These are phyloP conservation scores for Naganishia vishniacii DNA, from an alignment of 768 basidiomycete species.

Conservation along the genomic window DNA sequence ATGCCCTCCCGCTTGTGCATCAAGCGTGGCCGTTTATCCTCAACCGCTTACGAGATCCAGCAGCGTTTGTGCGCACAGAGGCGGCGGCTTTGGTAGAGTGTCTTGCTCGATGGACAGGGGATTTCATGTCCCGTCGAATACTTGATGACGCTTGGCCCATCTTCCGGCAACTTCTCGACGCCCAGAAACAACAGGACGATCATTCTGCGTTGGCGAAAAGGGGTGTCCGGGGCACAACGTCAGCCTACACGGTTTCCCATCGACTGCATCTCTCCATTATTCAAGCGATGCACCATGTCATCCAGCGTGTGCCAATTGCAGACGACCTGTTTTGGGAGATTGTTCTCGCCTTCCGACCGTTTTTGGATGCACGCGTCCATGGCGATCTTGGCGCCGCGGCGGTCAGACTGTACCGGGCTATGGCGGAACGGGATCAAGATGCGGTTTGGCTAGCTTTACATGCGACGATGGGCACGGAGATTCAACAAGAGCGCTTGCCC, in stretches of 20 bases:
- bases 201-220: slow-evolving; percentile 63
- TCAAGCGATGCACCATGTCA: slow-evolving; percentile 64
- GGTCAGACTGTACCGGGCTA: slow-evolving; percentile 59
- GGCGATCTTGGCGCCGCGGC: slow-evolving; percentile 69
- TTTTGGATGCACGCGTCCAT: slow-evolving; percentile 63
- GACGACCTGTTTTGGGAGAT: slow-evolving; percentile 77
- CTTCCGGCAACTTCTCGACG: slow-evolving; percentile 60
- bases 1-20: slow-evolving; percentile 77
- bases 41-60: slow-evolving; percentile 60
- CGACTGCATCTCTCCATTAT: slow-evolving; percentile 72
- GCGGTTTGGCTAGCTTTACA: slow-evolving; percentile 73
- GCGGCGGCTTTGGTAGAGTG: slow-evolving; percentile 69
- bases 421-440: slow-evolving; percentile 65
- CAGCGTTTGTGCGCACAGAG: slow-evolving; percentile 67
- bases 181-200: slow-evolving; percentile 61
- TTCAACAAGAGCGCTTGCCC: slow-evolving; percentile 29
- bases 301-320: slow-evolving; percentile 61
- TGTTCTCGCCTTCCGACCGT: slow-evolving; percentile 66
- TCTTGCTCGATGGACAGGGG: slow-evolving; percentile 65
- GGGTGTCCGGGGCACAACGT: slow-evolving; percentile 58
- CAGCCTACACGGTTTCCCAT: slow-evolving; percentile 67
- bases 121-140: slow-evolving; percentile 75
- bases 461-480: slow-evolving; percentile 30
- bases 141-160: slow-evolving; percentile 93
- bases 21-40: slow-evolving; percentile 90